A percentile compares a stretch with the other conserved stretches of the same genome.
Evolutionary conservation across 2,329 filamentous ascomycete species (phyloP).

Genomic region (Alternaria arborescens): DNA sequence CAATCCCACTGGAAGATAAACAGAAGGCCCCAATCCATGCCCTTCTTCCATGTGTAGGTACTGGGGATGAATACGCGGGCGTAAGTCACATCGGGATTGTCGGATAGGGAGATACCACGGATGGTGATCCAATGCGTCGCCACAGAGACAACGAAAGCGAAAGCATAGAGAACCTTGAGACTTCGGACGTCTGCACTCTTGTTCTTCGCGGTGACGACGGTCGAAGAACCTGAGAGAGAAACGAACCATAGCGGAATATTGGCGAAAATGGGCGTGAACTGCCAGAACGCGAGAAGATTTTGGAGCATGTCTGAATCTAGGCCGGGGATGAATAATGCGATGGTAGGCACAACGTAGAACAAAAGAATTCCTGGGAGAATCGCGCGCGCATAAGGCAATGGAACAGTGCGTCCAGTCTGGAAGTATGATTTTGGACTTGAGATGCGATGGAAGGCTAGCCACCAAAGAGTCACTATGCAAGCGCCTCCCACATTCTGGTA

Average conservation of each 20-base stretch:
- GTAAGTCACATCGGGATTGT: conserved; percentile 19
- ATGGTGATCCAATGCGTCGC: conserved; percentile 21
- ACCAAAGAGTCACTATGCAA: conserved; percentile 25
- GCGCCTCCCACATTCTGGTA: conserved; percentile 29
- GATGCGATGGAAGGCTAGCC: conserved; percentile 16
- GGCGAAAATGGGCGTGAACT: conserved; percentile 22
- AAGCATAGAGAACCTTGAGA: conserved; percentile 22
- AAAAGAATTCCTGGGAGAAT: conserved; percentile 21
- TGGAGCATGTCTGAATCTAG: conserved; percentile 9
- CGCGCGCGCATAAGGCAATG: conserved; percentile 21
- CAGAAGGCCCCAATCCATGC: conserved; percentile 17
- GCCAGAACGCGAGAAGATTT: conserved; percentile 25
- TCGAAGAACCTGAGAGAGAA: conserved; percentile 13
- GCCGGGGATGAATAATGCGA: conserved; percentile 21
- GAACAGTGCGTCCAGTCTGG: conserved; percentile 21
- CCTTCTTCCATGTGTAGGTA: conserved; percentile 14
- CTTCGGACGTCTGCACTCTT: conserved; percentile 20
- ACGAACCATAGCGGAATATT: conserved; percentile 29
- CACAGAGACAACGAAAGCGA: conserved; percentile 13
- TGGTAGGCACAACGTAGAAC: conserved; percentile 21
- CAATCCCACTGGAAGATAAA: conserved; percentile 36
- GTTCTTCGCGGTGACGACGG: conserved; percentile 2
- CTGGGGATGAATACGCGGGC: conserved; percentile 24
- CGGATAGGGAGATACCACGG: conserved; percentile 19
- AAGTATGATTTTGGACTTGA: conserved; percentile 25